Conservation (phyloP, 257 asterid species). For the Przewalskia tangutica region DNA sequence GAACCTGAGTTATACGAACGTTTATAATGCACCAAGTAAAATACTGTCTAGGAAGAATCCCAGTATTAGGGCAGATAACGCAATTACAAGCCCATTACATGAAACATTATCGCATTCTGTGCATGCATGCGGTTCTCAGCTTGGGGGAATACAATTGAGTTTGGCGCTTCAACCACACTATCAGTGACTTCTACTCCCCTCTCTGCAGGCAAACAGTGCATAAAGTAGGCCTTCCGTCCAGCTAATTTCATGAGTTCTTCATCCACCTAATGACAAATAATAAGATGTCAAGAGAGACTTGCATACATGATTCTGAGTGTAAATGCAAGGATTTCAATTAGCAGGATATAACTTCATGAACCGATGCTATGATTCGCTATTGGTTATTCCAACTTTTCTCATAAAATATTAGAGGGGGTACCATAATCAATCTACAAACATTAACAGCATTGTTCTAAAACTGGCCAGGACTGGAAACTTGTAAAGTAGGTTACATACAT, state of each 20-base stretch:
- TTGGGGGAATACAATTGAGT: constrained; percentile 81
- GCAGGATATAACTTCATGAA: too few relatives aligned
- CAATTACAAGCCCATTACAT: constrained; percentile 60
- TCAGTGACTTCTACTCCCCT: constrained; percentile 76
- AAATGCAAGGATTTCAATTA: too few relatives aligned
- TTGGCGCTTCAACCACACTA: constrained; percentile 70
- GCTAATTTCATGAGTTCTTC: constrained; percentile 86
- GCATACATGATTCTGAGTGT: not conserved
- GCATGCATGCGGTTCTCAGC: constrained; percentile 97
- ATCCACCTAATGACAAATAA: constrained; percentile 44
- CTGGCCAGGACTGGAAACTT: not conserved
- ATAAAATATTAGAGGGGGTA: not conserved
- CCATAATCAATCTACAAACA: not conserved
- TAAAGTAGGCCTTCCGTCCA: constrained; percentile 64
- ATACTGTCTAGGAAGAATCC: not conserved
- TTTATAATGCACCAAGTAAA: not conserved
- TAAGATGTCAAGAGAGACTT: not conserved
- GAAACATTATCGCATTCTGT: constrained; percentile 90
- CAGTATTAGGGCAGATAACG: not conserved
- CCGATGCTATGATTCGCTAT: too few relatives aligned
- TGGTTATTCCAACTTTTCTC: not conserved
- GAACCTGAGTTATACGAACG: not conserved
- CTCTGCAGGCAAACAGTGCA: constrained; percentile 96
- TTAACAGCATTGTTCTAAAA: not conserved
- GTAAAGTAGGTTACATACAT: not conserved